Percentiles rank a stretch among this genome's conserved stretches.
Conservation (phyloP, 768 basidiomycete genomes). For the Naematelia encephala region DNA sequence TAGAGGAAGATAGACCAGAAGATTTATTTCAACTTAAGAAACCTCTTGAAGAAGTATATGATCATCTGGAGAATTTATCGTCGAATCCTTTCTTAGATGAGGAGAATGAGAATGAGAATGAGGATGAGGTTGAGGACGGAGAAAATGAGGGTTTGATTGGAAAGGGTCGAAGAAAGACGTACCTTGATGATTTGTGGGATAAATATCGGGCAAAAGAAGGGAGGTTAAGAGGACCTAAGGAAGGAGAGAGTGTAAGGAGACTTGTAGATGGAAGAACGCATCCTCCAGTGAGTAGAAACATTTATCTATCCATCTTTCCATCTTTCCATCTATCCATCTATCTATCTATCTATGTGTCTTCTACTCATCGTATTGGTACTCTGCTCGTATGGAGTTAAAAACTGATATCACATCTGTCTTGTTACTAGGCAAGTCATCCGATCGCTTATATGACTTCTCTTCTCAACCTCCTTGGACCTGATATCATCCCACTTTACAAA, state of each 20-base stretch:
- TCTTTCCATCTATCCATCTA: too few relatives aligned
- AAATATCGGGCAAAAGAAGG: not conserved
- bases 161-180: not conserved
- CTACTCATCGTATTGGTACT: too few relatives aligned
- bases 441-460: constrained; percentile 36
- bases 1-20: constrained; percentile 9
- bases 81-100: constrained; percentile 6
- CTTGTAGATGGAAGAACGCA: constrained; percentile 9
- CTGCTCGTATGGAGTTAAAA: too few relatives aligned
- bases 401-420: too few relatives aligned
- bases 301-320: too few relatives aligned
- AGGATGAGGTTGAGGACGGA: constrained; percentile 3
- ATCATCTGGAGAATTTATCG: constrained; percentile 18
- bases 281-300: not conserved
- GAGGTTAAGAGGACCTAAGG: not conserved
- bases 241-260: constrained; percentile 8
- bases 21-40: constrained; percentile 20
- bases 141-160: too few relatives aligned
- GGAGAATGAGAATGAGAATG: not conserved
- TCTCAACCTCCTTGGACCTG: constrained; percentile 35
- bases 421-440: constrained; percentile 34
- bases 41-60: constrained; percentile 23
- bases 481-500: constrained; percentile 40
- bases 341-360: too few relatives aligned
- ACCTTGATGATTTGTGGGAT: not conserved